Evolutionary conservation across 805 yeast genomes (phyloP).

Genomic region (Peterozyma xylosa): DNA sequence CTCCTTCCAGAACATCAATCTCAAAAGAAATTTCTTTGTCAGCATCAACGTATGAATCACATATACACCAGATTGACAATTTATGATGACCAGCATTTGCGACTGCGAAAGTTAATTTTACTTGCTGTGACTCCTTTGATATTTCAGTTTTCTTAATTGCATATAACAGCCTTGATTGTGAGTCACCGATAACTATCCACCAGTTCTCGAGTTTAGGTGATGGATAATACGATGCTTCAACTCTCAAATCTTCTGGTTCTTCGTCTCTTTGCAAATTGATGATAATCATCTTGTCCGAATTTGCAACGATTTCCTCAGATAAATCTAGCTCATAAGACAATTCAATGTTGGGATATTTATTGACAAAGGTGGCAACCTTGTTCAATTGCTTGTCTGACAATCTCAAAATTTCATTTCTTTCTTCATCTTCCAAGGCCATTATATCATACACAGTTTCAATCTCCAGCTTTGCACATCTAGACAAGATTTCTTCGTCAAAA

Average conservation of each 20-base stretch:
- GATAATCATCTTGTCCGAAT: conserved; percentile 38
- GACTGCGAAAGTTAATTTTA: conserved; percentile 47
- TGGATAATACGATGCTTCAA: conserved; percentile 55
- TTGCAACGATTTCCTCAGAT: conserved; percentile 32
- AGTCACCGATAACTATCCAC: conserved; percentile 87
- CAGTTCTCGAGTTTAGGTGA: conserved; percentile 56
- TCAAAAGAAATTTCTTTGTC: conserved; percentile 71
- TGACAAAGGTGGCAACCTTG: conserved; percentile 80
- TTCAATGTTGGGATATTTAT: conserved; percentile 84
- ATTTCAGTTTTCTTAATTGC: conserved; percentile 64
- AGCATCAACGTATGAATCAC: conserved; percentile 90
- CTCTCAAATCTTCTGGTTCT: conserved; percentile 57
- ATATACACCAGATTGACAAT: conserved; percentile 74
- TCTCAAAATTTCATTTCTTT: conserved; percentile 52
- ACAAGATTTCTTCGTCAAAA: conserved; percentile 42
- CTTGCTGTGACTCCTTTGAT: conserved; percentile 40
- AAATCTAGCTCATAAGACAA: conserved; percentile 43
- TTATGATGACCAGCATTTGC: conserved; percentile 55
- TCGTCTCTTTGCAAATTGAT: conserved; percentile 65
- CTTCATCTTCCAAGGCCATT: conserved; percentile 61
- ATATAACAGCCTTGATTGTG: conserved; percentile 48
- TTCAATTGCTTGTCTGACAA: conserved; percentile 39
- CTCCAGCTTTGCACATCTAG: conserved; percentile 43
- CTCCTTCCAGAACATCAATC: conserved; percentile 32
- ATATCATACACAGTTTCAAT: conserved; percentile 77